Base-by-base conservation (phyloP, 2,329 filamentous ascomycete species). In the Aspergillus fumigatus region DNA sequence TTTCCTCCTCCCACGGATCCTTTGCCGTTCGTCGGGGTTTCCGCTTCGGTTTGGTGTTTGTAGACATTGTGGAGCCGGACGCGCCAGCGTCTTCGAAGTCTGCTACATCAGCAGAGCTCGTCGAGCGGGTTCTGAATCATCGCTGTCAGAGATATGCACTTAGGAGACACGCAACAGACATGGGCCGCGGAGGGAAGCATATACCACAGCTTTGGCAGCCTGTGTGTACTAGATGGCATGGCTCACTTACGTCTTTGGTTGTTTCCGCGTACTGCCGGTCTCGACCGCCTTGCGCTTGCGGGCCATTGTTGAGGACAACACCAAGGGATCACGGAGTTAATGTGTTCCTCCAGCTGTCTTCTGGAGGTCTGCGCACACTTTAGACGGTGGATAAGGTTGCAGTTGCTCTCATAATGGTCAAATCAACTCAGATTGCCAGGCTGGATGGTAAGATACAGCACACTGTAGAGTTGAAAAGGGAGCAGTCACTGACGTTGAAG, bases 341-440 rank as follows among this genome's bases (percentile, higher is more conserved):
- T 52, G 51, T 55, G 27, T 50, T 27, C 17, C 25, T 5, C 50
- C 45, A 41, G 48, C 19, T 43, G 32, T 43, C 40, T 43, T 40
- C 45, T 32, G 50, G 35, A 55, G 57, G 32, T 32, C 19, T 38
- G 45, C 21, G 52, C 26, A 38, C 19, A 53, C 45, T 53, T 41
- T 43, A 19, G 35, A 55, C 6, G 40, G 21, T 48, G 54, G 19
- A 27, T 2, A 29, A 25, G 48, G 32, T 21, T 19, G 11, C 29
- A 19, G 38, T 9, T 6, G 10, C 3, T 47, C 21, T 9, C 61
- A 73, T 60, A 45, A 94, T 93, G 92, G 93, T 96, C 69, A 86
- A 85, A 74, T 94, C 92, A 68, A 99, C 93, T 53, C 90, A 96
- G 78, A 96, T 99, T 78, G 88, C 91, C 63, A 84, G 94, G 76